phyloP scores from a whole-genome alignment of 1,284 basidiomycete genomes.

The Ceratobasidium sp. region DNA sequence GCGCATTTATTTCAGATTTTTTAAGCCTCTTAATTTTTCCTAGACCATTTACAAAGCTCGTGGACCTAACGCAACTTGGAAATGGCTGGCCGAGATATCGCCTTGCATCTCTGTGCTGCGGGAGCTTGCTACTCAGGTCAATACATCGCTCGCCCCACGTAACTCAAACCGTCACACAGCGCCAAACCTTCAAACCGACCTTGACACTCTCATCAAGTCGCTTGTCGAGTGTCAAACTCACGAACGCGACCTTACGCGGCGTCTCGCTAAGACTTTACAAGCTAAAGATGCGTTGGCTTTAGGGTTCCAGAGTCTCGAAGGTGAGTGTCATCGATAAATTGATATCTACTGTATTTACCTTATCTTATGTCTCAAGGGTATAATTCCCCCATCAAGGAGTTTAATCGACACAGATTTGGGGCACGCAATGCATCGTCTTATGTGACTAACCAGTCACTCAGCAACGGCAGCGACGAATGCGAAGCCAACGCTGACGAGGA shows the following conservation, averaged over 20 bases:
- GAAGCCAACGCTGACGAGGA: neutral
- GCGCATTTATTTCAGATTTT: neutral
- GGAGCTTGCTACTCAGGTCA: constrained; percentile 6
- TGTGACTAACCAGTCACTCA: neutral
- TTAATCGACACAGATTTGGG: constrained; percentile 10
- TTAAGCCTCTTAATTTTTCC: neutral
- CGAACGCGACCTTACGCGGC: neutral
- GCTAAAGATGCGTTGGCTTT: no score
- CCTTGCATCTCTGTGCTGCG: constrained; percentile 7
- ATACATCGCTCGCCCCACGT: constrained; percentile 10
- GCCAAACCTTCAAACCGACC: constrained; percentile 12
- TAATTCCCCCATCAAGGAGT: neutral
- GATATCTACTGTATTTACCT: neutral
- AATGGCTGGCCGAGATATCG: constrained; percentile 6
- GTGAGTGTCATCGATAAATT: no score
- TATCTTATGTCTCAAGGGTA: neutral
- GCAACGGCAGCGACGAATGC: neutral
- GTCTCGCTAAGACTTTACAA: neutral
- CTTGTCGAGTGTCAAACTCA: neutral
- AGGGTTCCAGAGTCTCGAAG: constrained; percentile 5
- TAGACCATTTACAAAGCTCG: constrained; percentile 7
- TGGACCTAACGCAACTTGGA: neutral
- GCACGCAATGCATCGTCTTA: neutral
- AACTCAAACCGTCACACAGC: constrained; percentile 7
- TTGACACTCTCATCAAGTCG: neutral